A percentile compares a stretch with the other conserved stretches of the same genome.
These are phyloP conservation scores for Metschnikowia anglica DNA, from an alignment of 805 yeast species.

Conservation along the genomic window DNA sequence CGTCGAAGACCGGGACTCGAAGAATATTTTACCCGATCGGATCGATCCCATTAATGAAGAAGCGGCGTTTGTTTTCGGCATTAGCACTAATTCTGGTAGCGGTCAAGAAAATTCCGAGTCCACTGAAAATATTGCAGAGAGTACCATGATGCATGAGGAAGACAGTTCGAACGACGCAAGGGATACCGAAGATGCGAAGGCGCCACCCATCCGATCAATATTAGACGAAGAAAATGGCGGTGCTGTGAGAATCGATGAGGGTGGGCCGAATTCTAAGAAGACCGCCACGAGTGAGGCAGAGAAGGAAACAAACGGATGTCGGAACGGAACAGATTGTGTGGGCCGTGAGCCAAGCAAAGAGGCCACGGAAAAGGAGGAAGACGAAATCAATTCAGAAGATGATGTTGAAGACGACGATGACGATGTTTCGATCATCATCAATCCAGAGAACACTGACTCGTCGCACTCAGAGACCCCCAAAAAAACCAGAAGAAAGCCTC, in stretches of 20 bases:
- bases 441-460: constrained; percentile 24
- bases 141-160: constrained; percentile 4
- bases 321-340: too few species aligned
- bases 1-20: background rate
- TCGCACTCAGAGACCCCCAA: background rate
- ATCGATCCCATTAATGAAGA: constrained; percentile 27
- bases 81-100: constrained; percentile 24
- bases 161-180: too few species aligned
- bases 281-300: too few species aligned
- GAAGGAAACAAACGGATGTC: too few species aligned
- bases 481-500: constrained; percentile 6
- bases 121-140: constrained; percentile 6
- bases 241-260: background rate
- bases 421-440: constrained; percentile 40
- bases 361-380: too few species aligned
- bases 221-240: background rate
- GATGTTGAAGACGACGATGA: constrained; percentile 39
- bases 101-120: background rate
- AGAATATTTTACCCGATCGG: constrained; percentile 1
- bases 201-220: background rate
- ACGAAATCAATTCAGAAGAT: constrained; percentile 16
- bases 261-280: background rate
- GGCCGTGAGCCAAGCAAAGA: too few species aligned
- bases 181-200: too few species aligned
- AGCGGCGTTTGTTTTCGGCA: constrained; percentile 47